A percentile compares a stretch with the other conserved stretches of the same genome.
phyloP scores from a whole-genome alignment of 2,329 filamentous ascomycete genomes.

The Neocucurbitaria cava region DNA sequence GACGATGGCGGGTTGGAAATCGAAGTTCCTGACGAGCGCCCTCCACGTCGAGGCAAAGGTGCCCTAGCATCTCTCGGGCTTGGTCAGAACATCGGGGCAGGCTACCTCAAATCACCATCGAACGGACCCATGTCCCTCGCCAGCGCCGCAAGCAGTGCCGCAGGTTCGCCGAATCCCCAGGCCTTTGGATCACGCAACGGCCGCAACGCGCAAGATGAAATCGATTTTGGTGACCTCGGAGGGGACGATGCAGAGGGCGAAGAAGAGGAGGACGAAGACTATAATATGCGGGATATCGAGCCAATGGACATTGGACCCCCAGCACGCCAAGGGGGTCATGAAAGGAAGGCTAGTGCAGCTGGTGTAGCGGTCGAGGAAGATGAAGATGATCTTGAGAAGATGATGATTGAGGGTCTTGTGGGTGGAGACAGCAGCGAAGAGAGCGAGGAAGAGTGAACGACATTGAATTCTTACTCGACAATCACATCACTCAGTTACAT shows the following conservation, averaged over 20 bases:
- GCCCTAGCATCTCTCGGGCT: constrained; percentile 36
- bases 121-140: constrained; percentile 53
- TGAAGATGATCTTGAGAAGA: constrained; percentile 53
- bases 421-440: constrained; percentile 50
- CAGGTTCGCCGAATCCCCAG: constrained; percentile 36
- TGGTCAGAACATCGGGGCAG: constrained; percentile 33
- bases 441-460: constrained; percentile 52
- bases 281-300: constrained; percentile 41
- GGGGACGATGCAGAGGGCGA: constrained; percentile 31
- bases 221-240: constrained; percentile 45
- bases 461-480: neutral
- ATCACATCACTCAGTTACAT: neutral
- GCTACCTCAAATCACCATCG: constrained; percentile 34
- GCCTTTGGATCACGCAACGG: constrained; percentile 20
- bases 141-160: constrained; percentile 50
- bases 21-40: constrained; percentile 38
- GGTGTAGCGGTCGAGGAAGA: constrained; percentile 34
- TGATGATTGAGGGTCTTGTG: constrained; percentile 52
- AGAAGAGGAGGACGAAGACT: constrained; percentile 44
- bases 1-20: constrained; percentile 40
- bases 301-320: constrained; percentile 44
- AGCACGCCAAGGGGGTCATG: constrained; percentile 19
- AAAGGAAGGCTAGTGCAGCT: constrained; percentile 18
- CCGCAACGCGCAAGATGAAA: constrained; percentile 34
- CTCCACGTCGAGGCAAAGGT: constrained; percentile 21